These are phyloP conservation scores for Cucurbita ficifolia DNA, from an alignment of 306 rosid genomes.

Conservation along the genomic window DNA sequence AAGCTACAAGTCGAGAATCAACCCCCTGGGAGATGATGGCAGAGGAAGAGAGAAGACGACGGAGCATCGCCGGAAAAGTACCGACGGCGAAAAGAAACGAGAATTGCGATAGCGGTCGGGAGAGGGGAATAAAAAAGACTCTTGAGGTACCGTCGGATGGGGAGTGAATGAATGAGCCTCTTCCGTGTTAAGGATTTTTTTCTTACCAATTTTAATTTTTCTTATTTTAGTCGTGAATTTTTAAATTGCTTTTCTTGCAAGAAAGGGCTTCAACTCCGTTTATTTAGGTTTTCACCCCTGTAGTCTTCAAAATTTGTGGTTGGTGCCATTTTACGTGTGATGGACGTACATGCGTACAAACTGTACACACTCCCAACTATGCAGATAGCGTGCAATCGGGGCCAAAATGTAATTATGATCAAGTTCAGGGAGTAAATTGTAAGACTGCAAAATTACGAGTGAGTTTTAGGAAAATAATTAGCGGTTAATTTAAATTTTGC, in stretches of 20 bases:
- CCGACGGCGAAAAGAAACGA: background rate
- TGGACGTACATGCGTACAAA: background rate
- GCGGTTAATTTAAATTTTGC: background rate
- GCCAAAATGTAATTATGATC: background rate
- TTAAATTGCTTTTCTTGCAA: background rate
- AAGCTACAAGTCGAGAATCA: background rate
- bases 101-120: background rate
- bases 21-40: background rate
- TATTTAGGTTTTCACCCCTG: background rate
- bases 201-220: background rate
- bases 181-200: background rate
- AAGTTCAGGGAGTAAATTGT: background rate
- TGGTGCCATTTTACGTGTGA: background rate
- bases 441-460: background rate
- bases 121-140: background rate
- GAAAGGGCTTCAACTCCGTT: background rate
- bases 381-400: too few relatives aligned
- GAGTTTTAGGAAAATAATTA: background rate
- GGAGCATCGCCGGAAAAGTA: background rate
- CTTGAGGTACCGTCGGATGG: background rate
- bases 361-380: background rate
- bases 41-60: background rate
- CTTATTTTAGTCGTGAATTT: background rate
- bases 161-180: background rate
- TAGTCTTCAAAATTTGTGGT: background rate